Percentiles rank a stretch among this genome's conserved stretches.
These are phyloP conservation scores for Candida andamanensis DNA, from an alignment of 805 yeast genomes.

Conservation along the genomic window DNA sequence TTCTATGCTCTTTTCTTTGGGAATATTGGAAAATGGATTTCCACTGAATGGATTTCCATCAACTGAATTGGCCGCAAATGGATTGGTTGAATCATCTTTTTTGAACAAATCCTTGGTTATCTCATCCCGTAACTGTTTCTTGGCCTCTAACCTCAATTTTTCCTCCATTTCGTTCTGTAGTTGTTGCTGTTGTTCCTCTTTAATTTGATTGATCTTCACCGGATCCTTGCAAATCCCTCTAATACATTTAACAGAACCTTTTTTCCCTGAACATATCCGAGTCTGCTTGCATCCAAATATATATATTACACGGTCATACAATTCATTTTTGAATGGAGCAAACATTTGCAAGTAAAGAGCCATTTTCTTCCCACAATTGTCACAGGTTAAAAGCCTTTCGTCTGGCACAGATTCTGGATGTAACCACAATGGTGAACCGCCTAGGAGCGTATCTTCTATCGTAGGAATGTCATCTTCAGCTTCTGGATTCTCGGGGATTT, in stretches of 20 bases:
- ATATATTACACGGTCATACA: conserved; percentile 78
- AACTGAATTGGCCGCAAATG: conserved; percentile 25
- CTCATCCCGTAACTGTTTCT: conserved; percentile 34
- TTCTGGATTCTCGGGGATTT: conserved; percentile 26
- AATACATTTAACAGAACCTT: conserved; percentile 69
- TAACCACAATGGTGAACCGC: conserved; percentile 69
- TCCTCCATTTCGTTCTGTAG: conserved; percentile 32
- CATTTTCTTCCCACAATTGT: conserved; percentile 57
- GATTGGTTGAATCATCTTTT: conserved; percentile 25
- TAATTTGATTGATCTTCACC: conserved; percentile 35
- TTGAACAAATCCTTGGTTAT: conserved; percentile 37
- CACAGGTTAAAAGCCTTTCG: conserved; percentile 52
- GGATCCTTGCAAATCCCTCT: conserved; percentile 70
- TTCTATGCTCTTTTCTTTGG: conserved; percentile 7
- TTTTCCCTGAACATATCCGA: conserved; percentile 54
- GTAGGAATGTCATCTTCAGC: conserved; percentile 35
- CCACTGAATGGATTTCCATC: conserved; percentile 7
- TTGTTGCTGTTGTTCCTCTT: conserved; percentile 26
- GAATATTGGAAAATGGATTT: conserved; percentile 16
- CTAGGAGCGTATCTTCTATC: conserved; percentile 71
- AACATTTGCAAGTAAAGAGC: conserved; percentile 72
- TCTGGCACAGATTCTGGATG: conserved; percentile 55
- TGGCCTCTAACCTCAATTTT: conserved; percentile 38
- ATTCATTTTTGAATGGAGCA: conserved; percentile 67
- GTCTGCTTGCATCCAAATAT: conserved; percentile 67